A percentile compares a stretch with the other conserved stretches of the same genome.
These are phyloP conservation scores for Rhodotorula sp. DNA, from an alignment of 1,284 basidiomycete genomes.

Conservation along the genomic window DNA sequence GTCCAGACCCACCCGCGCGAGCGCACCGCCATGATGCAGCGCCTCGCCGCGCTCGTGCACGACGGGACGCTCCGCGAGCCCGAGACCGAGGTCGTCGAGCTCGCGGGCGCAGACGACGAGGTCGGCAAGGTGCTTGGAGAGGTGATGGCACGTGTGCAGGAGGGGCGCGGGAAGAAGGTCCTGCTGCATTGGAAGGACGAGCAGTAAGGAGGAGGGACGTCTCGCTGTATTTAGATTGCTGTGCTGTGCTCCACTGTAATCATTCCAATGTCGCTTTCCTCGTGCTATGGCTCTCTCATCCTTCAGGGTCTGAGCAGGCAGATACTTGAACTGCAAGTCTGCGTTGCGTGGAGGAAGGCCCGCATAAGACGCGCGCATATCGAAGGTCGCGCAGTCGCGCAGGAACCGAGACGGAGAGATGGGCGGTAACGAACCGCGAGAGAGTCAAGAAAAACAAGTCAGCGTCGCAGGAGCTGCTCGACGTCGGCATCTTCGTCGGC, in stretches of 20 bases:
- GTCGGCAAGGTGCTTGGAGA: constrained; percentile 62
- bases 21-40: constrained; percentile 57
- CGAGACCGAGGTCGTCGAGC: constrained; percentile 65
- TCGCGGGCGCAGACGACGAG: constrained; percentile 51
- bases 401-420: neutral
- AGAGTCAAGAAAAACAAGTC: neutral
- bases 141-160: constrained; percentile 57
- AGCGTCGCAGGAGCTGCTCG: constrained; percentile 12
- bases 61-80: constrained; percentile 67
- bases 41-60: constrained; percentile 60
- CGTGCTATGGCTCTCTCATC: neutral
- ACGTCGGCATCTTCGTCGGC: constrained; percentile 12
- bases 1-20: constrained; percentile 53
- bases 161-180: constrained; percentile 71
- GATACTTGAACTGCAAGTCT: neutral
- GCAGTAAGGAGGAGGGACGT: neutral
- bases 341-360: neutral
- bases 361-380: neutral
- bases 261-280: too few species aligned
- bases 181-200: constrained; percentile 54
- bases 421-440: neutral
- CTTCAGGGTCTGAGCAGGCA: neutral
- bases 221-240: neutral
- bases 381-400: too few species aligned
- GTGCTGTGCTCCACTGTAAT: too few species aligned